Evolutionary conservation across 1,139 yeast genomes (phyloP).

Genomic region (Entelexis sorbosivorans): DNA sequence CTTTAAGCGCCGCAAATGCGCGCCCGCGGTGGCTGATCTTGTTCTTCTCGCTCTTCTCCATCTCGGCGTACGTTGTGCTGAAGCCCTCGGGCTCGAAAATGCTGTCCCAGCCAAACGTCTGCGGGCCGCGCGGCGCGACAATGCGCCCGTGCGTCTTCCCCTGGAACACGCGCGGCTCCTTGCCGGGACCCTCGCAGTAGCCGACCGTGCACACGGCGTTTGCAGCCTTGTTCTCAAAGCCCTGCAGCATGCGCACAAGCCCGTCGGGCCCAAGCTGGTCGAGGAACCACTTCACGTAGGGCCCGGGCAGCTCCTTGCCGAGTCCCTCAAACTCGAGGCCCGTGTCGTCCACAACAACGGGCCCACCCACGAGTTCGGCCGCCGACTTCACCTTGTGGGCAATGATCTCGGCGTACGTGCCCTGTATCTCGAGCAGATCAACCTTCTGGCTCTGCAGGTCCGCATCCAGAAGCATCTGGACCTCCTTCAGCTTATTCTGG

Average conservation of each 20-base stretch:
- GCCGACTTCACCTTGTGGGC: slow-evolving; percentile 72
- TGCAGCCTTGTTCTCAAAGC: slow-evolving; percentile 76
- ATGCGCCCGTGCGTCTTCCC: slow-evolving; percentile 76
- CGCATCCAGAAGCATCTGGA: slow-evolving; percentile 61
- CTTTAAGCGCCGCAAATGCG: slow-evolving; percentile 65
- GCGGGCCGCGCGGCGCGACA: slow-evolving; percentile 65
- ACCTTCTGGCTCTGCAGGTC: slow-evolving; percentile 41
- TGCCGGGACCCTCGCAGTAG: slow-evolving; percentile 71
- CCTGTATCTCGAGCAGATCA: slow-evolving; percentile 87
- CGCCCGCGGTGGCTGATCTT: slow-evolving; percentile 73
- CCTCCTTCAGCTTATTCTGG: slow-evolving; percentile 76
- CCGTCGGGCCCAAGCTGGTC: slow-evolving; percentile 22
- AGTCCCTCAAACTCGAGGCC: slow-evolving; percentile 75
- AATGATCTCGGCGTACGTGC: slow-evolving; percentile 72
- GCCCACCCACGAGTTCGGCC: slow-evolving; percentile 50
- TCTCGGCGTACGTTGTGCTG: slow-evolving; percentile 69
- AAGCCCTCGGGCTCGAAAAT: slow-evolving; percentile 67
- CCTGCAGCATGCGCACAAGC: slow-evolving; percentile 46
- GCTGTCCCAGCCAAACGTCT: slow-evolving; percentile 91
- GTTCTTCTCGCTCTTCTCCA: slow-evolving; percentile 68
- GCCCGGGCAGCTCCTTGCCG: slow-evolving; percentile 75
- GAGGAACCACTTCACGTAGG: slow-evolving; percentile 39
- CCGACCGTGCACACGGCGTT: slow-evolving; percentile 89
- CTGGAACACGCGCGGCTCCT: slow-evolving; percentile 62
- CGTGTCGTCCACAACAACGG: slow-evolving; percentile 92